phyloP scores from a whole-genome alignment of 768 basidiomycete species.

The Russula emetica region DNA sequence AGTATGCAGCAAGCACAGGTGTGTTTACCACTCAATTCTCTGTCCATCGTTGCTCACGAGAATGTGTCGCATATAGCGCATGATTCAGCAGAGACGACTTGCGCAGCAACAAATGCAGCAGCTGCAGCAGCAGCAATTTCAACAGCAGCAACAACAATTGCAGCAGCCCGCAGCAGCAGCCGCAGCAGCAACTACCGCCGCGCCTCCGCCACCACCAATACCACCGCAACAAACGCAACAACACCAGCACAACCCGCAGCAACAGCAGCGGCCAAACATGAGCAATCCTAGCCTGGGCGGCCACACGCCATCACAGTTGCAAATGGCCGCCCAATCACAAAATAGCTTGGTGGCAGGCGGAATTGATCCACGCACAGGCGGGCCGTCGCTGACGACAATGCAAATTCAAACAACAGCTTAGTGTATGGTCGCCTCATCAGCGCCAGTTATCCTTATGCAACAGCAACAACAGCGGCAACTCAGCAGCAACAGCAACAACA shows the following conservation, averaged over 20 bases:
- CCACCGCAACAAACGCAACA: constrained; percentile 30
- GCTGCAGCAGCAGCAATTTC: constrained; percentile 19
- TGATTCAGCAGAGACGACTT: constrained; percentile 19
- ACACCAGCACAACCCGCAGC: constrained; percentile 32
- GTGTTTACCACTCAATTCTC: neutral
- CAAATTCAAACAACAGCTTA: constrained; percentile 30
- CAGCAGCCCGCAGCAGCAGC: constrained; percentile 19
- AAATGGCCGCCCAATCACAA: constrained; percentile 22
- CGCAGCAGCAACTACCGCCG: constrained; percentile 7
- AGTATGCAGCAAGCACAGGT: constrained; percentile 27
- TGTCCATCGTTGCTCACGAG: constrained; percentile 4
- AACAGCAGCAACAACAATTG: constrained; percentile 22
- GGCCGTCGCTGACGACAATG: constrained; percentile 32
- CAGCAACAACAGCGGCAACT: neutral
- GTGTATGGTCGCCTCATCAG: constrained; percentile 37
- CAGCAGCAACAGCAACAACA: neutral
- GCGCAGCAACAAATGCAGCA: constrained; percentile 15
- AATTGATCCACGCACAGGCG: constrained; percentile 24
- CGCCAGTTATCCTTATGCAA: constrained; percentile 44
- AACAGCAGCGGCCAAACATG: constrained; percentile 30
- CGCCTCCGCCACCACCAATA: constrained; percentile 30
- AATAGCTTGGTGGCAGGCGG: constrained; percentile 19
- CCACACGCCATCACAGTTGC: constrained; percentile 17
- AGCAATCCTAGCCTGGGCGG: constrained; percentile 18
- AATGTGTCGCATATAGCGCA: neutral